A percentile compares a stretch with the other conserved stretches of the same genome.
phyloP scores from a whole-genome alignment of 2,329 filamentous ascomycete genomes.

The Colletotrichum euphorbiae region DNA sequence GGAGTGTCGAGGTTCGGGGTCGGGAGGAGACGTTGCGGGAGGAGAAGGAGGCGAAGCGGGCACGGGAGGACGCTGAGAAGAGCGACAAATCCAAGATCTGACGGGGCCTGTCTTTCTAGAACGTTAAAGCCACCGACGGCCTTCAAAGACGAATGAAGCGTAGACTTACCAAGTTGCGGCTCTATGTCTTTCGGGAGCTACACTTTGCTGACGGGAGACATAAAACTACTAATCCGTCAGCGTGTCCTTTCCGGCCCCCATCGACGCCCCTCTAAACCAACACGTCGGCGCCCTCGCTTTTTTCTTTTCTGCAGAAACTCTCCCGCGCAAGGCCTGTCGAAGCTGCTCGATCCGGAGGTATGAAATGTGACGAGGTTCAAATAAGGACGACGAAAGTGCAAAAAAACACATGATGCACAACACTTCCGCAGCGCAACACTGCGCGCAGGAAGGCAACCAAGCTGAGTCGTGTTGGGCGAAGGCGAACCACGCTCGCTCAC shows the following conservation, averaged over 20 bases:
- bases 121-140: neutral
- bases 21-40: slow-evolving; percentile 62
- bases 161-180: rapidly evolving
- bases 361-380: slow-evolving; percentile 13
- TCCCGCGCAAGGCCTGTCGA: neutral
- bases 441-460: neutral
- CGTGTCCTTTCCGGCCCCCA: neutral
- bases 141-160: neutral
- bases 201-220: neutral
- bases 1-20: slow-evolving; percentile 63
- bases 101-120: neutral
- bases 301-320: neutral
- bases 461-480: neutral
- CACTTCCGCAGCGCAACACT: neutral
- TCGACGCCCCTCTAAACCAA: neutral
- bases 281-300: neutral
- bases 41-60: slow-evolving; percentile 51
- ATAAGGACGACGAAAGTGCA: neutral
- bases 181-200: neutral
- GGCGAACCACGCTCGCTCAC: neutral
- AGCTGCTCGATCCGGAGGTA: slow-evolving; percentile 8
- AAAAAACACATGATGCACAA: slow-evolving; percentile 2
- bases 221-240: neutral
- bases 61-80: slow-evolving; percentile 30
- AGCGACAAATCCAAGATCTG: slow-evolving; percentile 24